Conservation (phyloP, 352 stramenopile species). For the Pythium graminicola region DNA sequence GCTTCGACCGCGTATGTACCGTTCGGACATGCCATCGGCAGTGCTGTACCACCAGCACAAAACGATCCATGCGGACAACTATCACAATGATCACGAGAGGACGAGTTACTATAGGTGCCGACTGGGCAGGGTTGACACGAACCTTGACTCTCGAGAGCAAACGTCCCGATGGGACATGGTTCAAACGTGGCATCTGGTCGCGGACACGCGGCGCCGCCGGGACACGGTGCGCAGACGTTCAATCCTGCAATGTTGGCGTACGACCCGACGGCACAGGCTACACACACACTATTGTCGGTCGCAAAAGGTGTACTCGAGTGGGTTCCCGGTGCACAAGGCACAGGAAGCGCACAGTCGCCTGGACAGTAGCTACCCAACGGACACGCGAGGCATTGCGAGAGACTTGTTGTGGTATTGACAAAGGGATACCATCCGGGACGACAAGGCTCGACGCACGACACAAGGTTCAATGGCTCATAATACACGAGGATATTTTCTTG, state of each 20-base stretch:
- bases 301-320: constrained; percentile 33
- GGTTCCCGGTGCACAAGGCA: constrained; percentile 36
- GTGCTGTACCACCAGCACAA: constrained; percentile 29
- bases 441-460: constrained; percentile 43
- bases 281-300: constrained; percentile 21
- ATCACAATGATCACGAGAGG: constrained; percentile 6
- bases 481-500: constrained; percentile 45
- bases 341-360: constrained; percentile 34
- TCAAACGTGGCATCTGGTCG: constrained; percentile 1
- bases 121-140: constrained; percentile 27
- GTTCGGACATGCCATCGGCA: constrained; percentile 27
- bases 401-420: constrained; percentile 27
- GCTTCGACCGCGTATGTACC: constrained; percentile 30
- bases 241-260: constrained; percentile 34
- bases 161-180: constrained; percentile 18
- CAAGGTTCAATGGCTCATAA: constrained; percentile 40
- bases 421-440: constrained; percentile 46
- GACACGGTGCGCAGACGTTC: constrained; percentile 19
- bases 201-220: too few species aligned
- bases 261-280: constrained; percentile 34
- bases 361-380: constrained; percentile 43
- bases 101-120: constrained; percentile 30
- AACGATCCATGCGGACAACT: constrained; percentile 45
- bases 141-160: constrained; percentile 1
- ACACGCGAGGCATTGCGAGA: constrained; percentile 36